Percentiles rank a stretch among this genome's conserved stretches.
Evolutionary conservation across 345 rosid species (phyloP).

Genomic region (Citrus glauca): DNA sequence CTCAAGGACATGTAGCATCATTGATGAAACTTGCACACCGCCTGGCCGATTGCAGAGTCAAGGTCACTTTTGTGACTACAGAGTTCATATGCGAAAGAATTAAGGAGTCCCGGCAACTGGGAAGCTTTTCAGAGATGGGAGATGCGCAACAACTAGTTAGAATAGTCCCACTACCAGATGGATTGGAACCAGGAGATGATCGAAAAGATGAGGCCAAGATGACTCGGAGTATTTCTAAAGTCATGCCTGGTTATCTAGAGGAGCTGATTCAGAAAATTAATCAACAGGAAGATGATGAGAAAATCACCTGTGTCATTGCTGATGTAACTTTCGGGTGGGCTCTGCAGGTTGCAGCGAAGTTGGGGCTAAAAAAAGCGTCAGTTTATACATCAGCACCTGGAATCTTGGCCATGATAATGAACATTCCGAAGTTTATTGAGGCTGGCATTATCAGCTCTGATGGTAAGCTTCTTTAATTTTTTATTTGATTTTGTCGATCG

Average conservation of each 20-base stretch:
- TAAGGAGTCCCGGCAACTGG: background rate
- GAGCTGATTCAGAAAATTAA: slow-evolving; percentile 17
- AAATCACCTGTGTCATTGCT: slow-evolving; percentile 15
- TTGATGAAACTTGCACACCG: slow-evolving; percentile 18
- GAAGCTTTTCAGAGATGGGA: background rate
- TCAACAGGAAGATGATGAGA: slow-evolving; percentile 4
- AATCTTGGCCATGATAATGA: slow-evolving; percentile 14
- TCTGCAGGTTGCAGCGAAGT: slow-evolving; percentile 18
- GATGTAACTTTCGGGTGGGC: slow-evolving; percentile 22
- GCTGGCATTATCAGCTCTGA: slow-evolving; percentile 20
- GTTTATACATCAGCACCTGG: slow-evolving; percentile 12
- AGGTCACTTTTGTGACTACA: slow-evolving; percentile 22
- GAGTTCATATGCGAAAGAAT: slow-evolving; percentile 6
- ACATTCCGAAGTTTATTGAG: slow-evolving; percentile 17
- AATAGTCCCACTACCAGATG: slow-evolving; percentile 22
- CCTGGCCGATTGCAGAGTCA: slow-evolving; percentile 10
- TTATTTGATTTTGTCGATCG: background rate
- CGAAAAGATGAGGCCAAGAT: slow-evolving; percentile 7
- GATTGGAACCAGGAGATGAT: slow-evolving; percentile 20
- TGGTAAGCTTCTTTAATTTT: background rate
- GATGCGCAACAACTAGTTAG: background rate
- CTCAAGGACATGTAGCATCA: slow-evolving; percentile 24
- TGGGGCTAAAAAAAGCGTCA: slow-evolving; percentile 11
- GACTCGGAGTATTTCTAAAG: background rate
- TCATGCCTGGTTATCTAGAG: slow-evolving; percentile 22